Evolutionary conservation across 1,139 yeast genomes (phyloP).

Genomic region (Geotrichum fermentans): DNA sequence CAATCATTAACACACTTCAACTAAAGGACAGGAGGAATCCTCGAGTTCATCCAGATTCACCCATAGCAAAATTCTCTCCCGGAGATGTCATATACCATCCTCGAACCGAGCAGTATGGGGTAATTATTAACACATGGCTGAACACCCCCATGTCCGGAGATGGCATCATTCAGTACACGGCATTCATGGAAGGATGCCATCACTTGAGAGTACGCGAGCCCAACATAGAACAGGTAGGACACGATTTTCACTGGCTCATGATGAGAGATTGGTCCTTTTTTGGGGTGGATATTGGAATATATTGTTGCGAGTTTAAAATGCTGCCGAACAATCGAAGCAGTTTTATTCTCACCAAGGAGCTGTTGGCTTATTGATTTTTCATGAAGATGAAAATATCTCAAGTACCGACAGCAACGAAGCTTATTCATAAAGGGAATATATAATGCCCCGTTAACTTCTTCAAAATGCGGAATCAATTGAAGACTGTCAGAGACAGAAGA

Average conservation of each 20-base stretch:
- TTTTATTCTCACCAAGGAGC: neutral
- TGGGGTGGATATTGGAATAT: slow-evolving; percentile 1
- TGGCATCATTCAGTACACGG: slow-evolving; percentile 2
- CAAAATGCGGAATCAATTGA: no score
- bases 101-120: slow-evolving; percentile 12
- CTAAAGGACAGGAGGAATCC: neutral
- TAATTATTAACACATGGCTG: slow-evolving; percentile 11
- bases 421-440: no score
- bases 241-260: neutral
- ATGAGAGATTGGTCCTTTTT: neutral
- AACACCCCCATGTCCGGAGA: neutral
- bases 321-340: neutral
- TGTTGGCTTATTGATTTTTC: neutral
- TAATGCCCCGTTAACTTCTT: no score
- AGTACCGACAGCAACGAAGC: no score
- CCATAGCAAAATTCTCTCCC: slow-evolving; percentile 8
- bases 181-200: slow-evolving; percentile 7
- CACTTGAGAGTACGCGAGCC: slow-evolving; percentile 7
- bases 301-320: neutral
- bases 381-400: no score
- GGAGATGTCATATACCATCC: slow-evolving; percentile 7
- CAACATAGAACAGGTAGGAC: neutral
- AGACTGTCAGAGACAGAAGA: no score
- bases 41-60: neutral
- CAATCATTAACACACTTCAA: slow-evolving; percentile 1